These are phyloP conservation scores for Roridomyces roridus DNA, from an alignment of 768 basidiomycete genomes.

Conservation along the genomic window DNA sequence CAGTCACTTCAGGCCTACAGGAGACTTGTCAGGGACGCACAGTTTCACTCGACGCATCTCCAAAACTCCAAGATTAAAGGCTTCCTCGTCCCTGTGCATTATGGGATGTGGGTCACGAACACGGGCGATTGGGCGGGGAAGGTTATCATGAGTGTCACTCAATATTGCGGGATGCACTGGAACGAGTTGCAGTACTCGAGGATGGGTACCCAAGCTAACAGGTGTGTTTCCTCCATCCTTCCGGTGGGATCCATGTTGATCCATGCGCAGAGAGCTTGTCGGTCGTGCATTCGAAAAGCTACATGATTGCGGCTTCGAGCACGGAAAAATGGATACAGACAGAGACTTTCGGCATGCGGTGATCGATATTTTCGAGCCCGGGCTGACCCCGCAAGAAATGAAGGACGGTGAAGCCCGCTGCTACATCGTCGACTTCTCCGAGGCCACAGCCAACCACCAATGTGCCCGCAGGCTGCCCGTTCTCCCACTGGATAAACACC, in stretches of 20 bases:
- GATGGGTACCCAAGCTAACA: conserved; percentile 2
- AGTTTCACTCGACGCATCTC: no score
- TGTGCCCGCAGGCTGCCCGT: conserved; percentile 5
- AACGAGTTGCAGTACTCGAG: background rate
- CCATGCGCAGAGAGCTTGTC: background rate
- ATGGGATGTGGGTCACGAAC: conserved; percentile 15
- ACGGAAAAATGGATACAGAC: background rate
- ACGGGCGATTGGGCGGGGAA: conserved; percentile 13
- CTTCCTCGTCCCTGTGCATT: background rate
- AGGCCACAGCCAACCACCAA: background rate
- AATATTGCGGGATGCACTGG: conserved; percentile 9
- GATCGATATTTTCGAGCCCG: background rate
- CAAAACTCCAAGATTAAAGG: background rate
- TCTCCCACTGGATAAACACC: background rate
- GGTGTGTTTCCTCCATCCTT: background rate
- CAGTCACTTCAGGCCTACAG: no score
- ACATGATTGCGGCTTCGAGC: conserved; percentile 1
- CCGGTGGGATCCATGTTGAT: background rate
- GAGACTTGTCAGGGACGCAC: no score
- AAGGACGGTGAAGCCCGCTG: conserved; percentile 2
- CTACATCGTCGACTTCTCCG: conserved; percentile 11
- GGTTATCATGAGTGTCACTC: conserved; percentile 9
- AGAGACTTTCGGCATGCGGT: background rate
- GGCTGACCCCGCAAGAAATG: background rate
- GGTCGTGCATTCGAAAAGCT: conserved; percentile 6